Conservation (phyloP, 768 basidiomycete species). For the Brasilioporus rufonigricans region DNA sequence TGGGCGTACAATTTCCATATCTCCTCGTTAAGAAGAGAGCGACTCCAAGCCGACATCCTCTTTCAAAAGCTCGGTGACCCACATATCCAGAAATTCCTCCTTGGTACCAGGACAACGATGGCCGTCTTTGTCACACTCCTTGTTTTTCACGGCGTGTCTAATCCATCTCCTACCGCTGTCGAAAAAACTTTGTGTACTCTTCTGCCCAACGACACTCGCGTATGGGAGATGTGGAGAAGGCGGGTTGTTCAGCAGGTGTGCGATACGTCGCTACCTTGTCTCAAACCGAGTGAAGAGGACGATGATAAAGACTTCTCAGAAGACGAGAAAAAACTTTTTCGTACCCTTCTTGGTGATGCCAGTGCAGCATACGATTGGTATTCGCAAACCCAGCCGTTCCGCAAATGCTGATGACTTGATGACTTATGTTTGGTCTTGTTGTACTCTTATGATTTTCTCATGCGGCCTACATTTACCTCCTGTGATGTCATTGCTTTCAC, state of each 20-base stretch:
- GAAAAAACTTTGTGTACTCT: conserved; percentile 11
- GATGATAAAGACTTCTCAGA: neutral
- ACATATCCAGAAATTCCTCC: conserved; percentile 2
- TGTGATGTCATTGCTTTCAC: no score
- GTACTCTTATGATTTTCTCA: no score
- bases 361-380: conserved; percentile 11
- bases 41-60: conserved; percentile 20
- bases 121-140: conserved; percentile 15
- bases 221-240: conserved; percentile 22
- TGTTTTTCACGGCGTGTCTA: conserved; percentile 3
- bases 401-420: neutral
- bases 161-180: conserved; percentile 1
- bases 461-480: no score
- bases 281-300: neutral
- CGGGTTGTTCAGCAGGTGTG: conserved; percentile 15
- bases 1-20: conserved; percentile 33
- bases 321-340: conserved; percentile 3
- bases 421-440: neutral
- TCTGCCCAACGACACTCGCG: conserved; percentile 21
- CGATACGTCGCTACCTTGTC: conserved; percentile 1
- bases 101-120: conserved; percentile 18
- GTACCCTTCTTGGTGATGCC: conserved; percentile 19
- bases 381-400: neutral
- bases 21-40: conserved; percentile 31
- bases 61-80: conserved; percentile 16